phyloP scores from a whole-genome alignment of 768 basidiomycete species.

The Tulasnella sp. region DNA sequence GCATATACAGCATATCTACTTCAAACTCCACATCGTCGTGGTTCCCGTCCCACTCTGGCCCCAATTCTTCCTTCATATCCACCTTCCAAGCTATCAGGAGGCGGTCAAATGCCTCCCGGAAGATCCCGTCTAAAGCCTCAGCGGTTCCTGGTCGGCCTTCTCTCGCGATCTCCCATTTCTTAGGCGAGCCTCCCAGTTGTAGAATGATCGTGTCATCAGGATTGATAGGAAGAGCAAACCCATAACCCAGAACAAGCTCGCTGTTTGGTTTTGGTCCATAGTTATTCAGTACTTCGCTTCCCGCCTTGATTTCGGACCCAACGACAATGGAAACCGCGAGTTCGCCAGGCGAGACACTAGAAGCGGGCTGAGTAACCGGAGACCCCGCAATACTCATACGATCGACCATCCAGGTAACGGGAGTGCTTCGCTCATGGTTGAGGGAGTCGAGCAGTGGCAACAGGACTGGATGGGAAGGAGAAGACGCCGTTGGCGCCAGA shows the following conservation, averaged over 20 bases:
- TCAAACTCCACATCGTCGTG: background rate
- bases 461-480: slow-evolving; percentile 63
- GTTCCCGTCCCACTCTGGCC: background rate
- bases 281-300: slow-evolving; percentile 77
- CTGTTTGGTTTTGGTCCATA: slow-evolving; percentile 90
- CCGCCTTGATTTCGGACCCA: slow-evolving; percentile 44
- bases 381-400: background rate
- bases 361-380: background rate
- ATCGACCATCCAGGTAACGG: slow-evolving; percentile 74
- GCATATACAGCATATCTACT: background rate
- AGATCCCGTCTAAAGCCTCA: slow-evolving; percentile 6
- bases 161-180: slow-evolving; percentile 57
- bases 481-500: slow-evolving; percentile 43
- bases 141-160: slow-evolving; percentile 33
- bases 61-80: slow-evolving; percentile 15
- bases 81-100: slow-evolving; percentile 11
- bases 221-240: slow-evolving; percentile 75
- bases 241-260: slow-evolving; percentile 87
- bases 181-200: slow-evolving; percentile 56
- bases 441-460: slow-evolving; percentile 83
- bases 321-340: slow-evolving; percentile 60
- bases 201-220: slow-evolving; percentile 84
- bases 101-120: slow-evolving; percentile 1
- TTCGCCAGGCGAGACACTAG: background rate
- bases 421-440: slow-evolving; percentile 76